phyloP scores from a whole-genome alignment of 2,329 filamentous ascomycete genomes.

The Colletotrichum plurivorum region DNA sequence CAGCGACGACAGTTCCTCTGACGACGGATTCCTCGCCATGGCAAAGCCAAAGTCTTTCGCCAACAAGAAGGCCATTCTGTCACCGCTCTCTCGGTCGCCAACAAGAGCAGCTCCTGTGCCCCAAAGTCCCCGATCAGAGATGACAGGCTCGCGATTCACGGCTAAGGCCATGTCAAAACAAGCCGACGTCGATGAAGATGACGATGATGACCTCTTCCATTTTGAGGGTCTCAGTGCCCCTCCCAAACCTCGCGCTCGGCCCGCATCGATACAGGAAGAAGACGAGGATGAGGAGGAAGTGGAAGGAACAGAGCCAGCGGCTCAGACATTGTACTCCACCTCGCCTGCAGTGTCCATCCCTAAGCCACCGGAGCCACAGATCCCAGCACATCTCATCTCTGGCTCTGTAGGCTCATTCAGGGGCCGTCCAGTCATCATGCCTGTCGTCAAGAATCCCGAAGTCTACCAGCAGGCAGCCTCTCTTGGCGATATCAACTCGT shows the following conservation, averaged over 20 bases:
- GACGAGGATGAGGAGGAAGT: conserved; percentile 50
- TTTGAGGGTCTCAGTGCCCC: conserved; percentile 58
- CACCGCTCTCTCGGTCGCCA: conserved; percentile 34
- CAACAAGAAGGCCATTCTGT: conserved; percentile 45
- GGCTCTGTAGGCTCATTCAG: conserved; percentile 68
- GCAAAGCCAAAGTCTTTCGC: conserved; percentile 51
- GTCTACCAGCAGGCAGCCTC: conserved; percentile 63
- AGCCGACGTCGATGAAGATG: conserved; percentile 27
- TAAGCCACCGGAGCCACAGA: conserved; percentile 46
- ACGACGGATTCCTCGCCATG: conserved; percentile 59
- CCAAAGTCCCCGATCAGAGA: conserved; percentile 25
- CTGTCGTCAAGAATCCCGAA: conserved; percentile 64
- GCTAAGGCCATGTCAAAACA: background rate
- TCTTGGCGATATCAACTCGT: conserved; percentile 63
- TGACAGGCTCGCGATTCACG: background rate
- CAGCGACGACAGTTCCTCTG: conserved; percentile 53
- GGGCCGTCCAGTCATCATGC: conserved; percentile 66
- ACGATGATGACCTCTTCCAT: conserved; percentile 59
- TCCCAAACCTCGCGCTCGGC: conserved; percentile 45
- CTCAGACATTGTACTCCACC: conserved; percentile 55
- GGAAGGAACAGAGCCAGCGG: conserved; percentile 33
- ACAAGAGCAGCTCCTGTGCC: conserved; percentile 21
- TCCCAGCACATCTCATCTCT: conserved; percentile 43
- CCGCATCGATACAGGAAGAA: conserved; percentile 50
- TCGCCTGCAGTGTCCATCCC: conserved; percentile 61